phyloP scores from a whole-genome alignment of 2,329 filamentous ascomycete genomes.

The Cordyceps cateniannulata region DNA sequence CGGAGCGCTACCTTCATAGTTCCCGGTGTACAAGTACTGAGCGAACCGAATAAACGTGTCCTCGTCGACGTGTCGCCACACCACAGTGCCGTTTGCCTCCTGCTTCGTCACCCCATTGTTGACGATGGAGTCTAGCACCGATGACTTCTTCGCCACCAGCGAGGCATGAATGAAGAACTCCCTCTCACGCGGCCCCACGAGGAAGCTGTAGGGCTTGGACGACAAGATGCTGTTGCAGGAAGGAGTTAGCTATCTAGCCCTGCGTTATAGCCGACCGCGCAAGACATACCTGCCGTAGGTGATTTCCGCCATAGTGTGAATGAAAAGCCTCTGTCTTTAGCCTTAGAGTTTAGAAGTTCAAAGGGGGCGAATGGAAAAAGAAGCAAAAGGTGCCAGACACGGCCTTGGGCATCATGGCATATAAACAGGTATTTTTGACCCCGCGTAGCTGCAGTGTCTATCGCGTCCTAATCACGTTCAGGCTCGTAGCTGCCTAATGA shows the following conservation, averaged over 20 bases:
- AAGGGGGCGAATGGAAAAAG: neutral
- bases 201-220: neutral
- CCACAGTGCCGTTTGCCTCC: neutral
- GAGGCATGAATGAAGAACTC: neutral
- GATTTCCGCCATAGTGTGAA: no score
- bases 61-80: neutral
- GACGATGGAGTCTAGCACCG: neutral
- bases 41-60: neutral
- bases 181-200: neutral
- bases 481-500: neutral
- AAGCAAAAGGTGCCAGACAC: neutral
- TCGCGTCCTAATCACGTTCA: neutral
- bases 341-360: neutral
- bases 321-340: neutral
- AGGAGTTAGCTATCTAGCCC: neutral
- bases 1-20: neutral
- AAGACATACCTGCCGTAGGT: neutral
- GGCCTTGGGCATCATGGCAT: neutral
- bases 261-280: no score
- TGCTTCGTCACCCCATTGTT: neutral
- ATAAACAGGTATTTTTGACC: neutral
- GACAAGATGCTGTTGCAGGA: no score
- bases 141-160: neutral
- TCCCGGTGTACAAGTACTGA: neutral
- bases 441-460: neutral